phyloP scores from a whole-genome alignment of 176 grass and related monocot species.

The Rhynchospora pubera region DNA sequence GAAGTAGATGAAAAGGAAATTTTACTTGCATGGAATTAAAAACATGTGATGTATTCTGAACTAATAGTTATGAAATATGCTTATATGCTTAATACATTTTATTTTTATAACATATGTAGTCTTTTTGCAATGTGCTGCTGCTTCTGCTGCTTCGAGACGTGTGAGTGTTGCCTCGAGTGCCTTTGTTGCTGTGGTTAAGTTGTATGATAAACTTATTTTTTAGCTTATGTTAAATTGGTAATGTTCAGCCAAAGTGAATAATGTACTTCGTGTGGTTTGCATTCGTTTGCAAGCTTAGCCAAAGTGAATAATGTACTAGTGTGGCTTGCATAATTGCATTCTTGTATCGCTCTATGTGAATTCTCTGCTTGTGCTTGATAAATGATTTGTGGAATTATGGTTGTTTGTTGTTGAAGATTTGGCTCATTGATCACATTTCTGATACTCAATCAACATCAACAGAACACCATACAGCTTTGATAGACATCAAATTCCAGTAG shows the following conservation, averaged over 20 bases:
- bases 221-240: background rate
- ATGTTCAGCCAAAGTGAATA: background rate
- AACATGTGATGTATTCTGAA: background rate
- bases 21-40: background rate
- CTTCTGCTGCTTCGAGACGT: conserved; percentile 68
- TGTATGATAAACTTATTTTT: background rate
- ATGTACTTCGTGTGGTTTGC: background rate
- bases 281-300: background rate
- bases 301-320: too few species aligned
- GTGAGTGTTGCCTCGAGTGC: conserved; percentile 60
- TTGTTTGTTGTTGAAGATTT: background rate
- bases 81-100: background rate
- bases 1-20: background rate
- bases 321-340: background rate
- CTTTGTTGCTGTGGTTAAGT: conserved; percentile 52
- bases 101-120: conserved; percentile 23
- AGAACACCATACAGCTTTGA: background rate
- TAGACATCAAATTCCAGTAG: background rate
- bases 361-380: background rate
- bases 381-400: background rate
- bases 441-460: background rate
- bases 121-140: conserved; percentile 62
- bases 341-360: background rate
- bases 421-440: background rate
- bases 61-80: background rate